phyloP scores from a whole-genome alignment of 2,329 filamentous ascomycete species.

The Moelleriella libera region DNA sequence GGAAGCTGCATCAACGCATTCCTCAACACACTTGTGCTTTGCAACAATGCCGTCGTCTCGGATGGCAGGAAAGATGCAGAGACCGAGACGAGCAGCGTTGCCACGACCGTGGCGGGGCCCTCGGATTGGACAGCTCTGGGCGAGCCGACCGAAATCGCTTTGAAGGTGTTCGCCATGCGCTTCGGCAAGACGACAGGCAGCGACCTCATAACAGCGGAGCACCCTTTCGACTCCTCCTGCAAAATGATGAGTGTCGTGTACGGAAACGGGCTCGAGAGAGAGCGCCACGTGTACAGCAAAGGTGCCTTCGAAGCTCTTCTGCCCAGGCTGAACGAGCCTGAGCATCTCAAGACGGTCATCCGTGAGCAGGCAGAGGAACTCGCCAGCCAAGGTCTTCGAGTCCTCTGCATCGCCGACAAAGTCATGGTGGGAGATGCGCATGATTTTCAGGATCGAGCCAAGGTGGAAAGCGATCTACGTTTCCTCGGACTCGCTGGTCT shows the following conservation, averaged over 20 bases:
- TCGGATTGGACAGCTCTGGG: slow-evolving; percentile 44
- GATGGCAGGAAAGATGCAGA: slow-evolving; percentile 31
- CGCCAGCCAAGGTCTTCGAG: slow-evolving; percentile 50
- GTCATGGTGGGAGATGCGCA: slow-evolving; percentile 19
- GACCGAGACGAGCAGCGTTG: slow-evolving; percentile 29
- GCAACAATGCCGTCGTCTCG: slow-evolving; percentile 42
- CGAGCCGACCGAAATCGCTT: slow-evolving; percentile 60
- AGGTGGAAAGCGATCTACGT: slow-evolving; percentile 40
- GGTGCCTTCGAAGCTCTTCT: slow-evolving; percentile 44
- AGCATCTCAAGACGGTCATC: slow-evolving; percentile 30
- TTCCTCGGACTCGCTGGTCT: slow-evolving; percentile 60
- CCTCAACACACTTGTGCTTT: slow-evolving; percentile 41
- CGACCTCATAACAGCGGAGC: slow-evolving; percentile 44
- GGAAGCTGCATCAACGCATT: slow-evolving; percentile 30
- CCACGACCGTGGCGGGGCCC: slow-evolving; percentile 26
- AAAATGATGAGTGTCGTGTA: slow-evolving; percentile 67
- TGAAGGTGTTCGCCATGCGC: slow-evolving; percentile 59
- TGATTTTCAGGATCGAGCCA: slow-evolving; percentile 31
- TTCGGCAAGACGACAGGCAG: slow-evolving; percentile 38
- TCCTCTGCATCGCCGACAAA: slow-evolving; percentile 50
- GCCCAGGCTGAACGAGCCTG: slow-evolving; percentile 32
- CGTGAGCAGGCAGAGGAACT: slow-evolving; percentile 38
- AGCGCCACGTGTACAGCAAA: slow-evolving; percentile 37
- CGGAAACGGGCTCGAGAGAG: slow-evolving; percentile 16
- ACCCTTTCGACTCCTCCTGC: slow-evolving; percentile 59